Base-by-base conservation (phyloP, 345 rosid species). In the Corchorus capsularis region DNA sequence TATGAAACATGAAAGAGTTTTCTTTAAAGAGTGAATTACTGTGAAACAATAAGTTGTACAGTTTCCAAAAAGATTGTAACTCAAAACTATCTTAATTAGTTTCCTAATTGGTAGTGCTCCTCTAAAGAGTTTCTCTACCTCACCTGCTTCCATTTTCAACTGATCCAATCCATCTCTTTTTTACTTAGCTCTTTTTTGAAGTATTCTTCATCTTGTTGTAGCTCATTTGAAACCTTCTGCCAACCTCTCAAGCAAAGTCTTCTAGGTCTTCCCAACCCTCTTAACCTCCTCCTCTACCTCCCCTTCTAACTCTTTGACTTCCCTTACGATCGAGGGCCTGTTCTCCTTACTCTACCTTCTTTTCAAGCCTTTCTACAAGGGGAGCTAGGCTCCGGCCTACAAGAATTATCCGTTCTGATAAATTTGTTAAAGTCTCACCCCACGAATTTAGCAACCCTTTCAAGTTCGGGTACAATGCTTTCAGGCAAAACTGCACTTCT, bases 311-410 rank as follows among this genome's bases (percentile, higher is more conserved):
- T 91, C 81, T 74, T 96, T 90, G 0, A 92, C 93, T 78, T 93
- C 98, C 77, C 84, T 86, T 60, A 88, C 83, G 8, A 95, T n/a
- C n/a, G n/a, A n/a, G 88, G 19, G 83, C 79, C 80, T 75, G 83
- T 82, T 90, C 96, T 0, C 96, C 99, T 88, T 86, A 89, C 83
- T 95, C 99, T 57, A 90, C 99, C 15, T 89, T 92, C 85, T 87
- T 93, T 86, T 95, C 99, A 14, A 93, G 74, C 84, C 99, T 93
- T 77, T 95, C 93, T 41, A 89, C 97, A 1, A 95, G 87, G 8
- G 98, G 94, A 65, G 97, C n/a, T n/a, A n/a, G n/a, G 97, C 81
- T 95, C 97, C 0, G 99, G 98, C 10, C 98, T 93, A 34, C 97
- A 93, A 11, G 90, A 84, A 73, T 96, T 96, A 70, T 96, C 84